phyloP scores from a whole-genome alignment of 2,329 filamentous ascomycete genomes.

The Sodiomyces alkalinus region DNA sequence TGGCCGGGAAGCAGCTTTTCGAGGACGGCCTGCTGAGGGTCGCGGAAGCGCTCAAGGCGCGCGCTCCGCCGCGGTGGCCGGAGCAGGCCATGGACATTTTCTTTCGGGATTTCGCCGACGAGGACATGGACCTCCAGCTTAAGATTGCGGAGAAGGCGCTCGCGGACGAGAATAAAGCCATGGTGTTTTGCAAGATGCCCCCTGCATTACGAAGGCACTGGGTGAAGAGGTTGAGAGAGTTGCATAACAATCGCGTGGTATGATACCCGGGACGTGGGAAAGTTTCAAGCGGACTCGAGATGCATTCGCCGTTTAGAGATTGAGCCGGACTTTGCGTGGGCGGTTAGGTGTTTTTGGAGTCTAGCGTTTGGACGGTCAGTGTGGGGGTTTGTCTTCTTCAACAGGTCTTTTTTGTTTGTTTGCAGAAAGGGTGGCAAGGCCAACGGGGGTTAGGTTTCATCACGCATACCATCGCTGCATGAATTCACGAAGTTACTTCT shows the following conservation, averaged over 20 bases:
- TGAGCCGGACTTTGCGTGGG: too few relatives aligned
- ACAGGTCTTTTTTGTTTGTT: too few relatives aligned
- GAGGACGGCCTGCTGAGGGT: constrained; percentile 20
- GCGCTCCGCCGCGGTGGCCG: constrained; percentile 30
- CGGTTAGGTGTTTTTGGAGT: too few relatives aligned
- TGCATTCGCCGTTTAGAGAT: too few relatives aligned
- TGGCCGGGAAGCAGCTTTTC: constrained; percentile 11
- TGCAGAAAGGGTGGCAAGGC: too few relatives aligned
- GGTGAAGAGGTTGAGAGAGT: constrained; percentile 36
- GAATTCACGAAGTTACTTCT: too few relatives aligned
- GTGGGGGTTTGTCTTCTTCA: too few relatives aligned
- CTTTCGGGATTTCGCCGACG: constrained; percentile 40
- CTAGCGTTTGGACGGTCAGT: too few relatives aligned
- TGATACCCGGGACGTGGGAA: too few relatives aligned
- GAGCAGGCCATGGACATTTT: constrained; percentile 45
- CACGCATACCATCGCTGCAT: too few relatives aligned
- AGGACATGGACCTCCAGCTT: constrained; percentile 42
- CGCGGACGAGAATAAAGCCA: constrained; percentile 43
- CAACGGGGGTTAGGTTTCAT: too few relatives aligned
- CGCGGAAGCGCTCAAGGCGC: constrained; percentile 24
- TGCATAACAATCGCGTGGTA: constrained; percentile 22
- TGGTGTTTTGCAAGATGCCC: constrained; percentile 49
- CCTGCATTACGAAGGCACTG: constrained; percentile 35
- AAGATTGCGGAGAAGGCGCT: constrained; percentile 43
- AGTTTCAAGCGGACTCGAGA: too few relatives aligned